Percentiles rank a stretch among this genome's conserved stretches.
Evolutionary conservation across 2,329 filamentous ascomycete species (phyloP).

Genomic region (Byssothecium circinans): DNA sequence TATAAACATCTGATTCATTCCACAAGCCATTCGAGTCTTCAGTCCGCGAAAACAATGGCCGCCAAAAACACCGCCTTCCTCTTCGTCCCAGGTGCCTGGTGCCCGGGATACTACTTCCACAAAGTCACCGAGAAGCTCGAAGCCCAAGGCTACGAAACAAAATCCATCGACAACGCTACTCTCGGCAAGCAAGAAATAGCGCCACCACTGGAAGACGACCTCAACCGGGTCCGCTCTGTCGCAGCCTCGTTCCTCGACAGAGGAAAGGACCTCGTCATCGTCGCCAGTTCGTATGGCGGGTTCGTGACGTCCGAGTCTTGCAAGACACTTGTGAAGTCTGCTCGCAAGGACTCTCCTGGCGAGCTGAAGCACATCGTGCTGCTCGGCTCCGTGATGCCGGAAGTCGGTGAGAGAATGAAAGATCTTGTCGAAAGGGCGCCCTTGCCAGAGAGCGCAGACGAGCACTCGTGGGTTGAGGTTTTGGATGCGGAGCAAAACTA

Average conservation of each 20-base stretch:
- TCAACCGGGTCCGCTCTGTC: slow-evolving; percentile 20
- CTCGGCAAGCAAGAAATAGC: slow-evolving; percentile 3
- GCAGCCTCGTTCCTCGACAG: slow-evolving; percentile 19
- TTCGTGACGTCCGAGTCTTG: slow-evolving; percentile 27
- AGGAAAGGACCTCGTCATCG: slow-evolving; percentile 35
- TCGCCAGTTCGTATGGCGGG: slow-evolving; percentile 41
- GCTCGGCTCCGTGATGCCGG: background rate
- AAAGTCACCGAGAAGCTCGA: slow-evolving; percentile 8
- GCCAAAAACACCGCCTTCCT: slow-evolving; percentile 11
- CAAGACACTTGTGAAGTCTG: slow-evolving; percentile 22
- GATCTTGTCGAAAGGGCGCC: background rate
- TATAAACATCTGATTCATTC: background rate
- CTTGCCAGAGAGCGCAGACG: background rate
- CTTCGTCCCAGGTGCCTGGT: slow-evolving; percentile 16
- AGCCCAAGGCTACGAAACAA: slow-evolving; percentile 8
- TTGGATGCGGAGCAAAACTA: background rate
- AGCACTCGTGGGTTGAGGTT: background rate
- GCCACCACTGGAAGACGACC: slow-evolving; percentile 19
- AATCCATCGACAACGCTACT: slow-evolving; percentile 9
- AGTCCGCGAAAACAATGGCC: background rate
- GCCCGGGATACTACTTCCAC: slow-evolving; percentile 8
- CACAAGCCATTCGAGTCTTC: background rate
- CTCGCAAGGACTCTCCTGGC: slow-evolving; percentile 18
- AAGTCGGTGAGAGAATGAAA: slow-evolving; percentile 2
- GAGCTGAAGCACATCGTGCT: slow-evolving; percentile 10